These are phyloP conservation scores for Pleurotus eryngii DNA, from an alignment of 768 basidiomycete species.

Conservation along the genomic window DNA sequence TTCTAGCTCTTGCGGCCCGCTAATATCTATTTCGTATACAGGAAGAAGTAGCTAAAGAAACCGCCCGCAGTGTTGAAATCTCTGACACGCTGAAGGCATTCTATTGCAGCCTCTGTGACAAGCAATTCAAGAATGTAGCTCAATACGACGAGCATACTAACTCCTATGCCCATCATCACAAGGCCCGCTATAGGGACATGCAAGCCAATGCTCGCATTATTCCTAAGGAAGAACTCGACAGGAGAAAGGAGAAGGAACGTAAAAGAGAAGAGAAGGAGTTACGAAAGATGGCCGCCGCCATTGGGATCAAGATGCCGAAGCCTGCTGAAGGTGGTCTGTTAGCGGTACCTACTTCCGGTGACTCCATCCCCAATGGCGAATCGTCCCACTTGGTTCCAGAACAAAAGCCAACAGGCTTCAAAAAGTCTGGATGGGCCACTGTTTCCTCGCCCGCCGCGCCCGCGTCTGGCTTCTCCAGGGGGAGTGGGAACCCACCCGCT, in stretches of 20 bases:
- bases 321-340: constrained; percentile 19
- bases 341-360: constrained; percentile 14
- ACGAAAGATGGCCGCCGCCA: constrained; percentile 78
- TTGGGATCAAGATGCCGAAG: constrained; percentile 69
- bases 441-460: constrained; percentile 28
- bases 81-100: constrained; percentile 66
- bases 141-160: constrained; percentile 91
- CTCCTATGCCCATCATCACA: constrained; percentile 86
- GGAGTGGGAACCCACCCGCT: background rate
- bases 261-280: constrained; percentile 85
- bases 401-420: constrained; percentile 29
- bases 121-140: constrained; percentile 82
- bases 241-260: constrained; percentile 80
- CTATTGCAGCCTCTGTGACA: constrained; percentile 81
- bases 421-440: constrained; percentile 49
- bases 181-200: constrained; percentile 79
- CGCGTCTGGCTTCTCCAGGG: background rate
- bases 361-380: constrained; percentile 18
- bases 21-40: constrained; percentile 21
- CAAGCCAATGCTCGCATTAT: constrained; percentile 69
- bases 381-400: constrained; percentile 22
- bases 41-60: constrained; percentile 63
- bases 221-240: constrained; percentile 64
- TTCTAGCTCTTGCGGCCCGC: background rate
- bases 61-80: constrained; percentile 66